A percentile compares a stretch with the other conserved stretches of the same genome.
These are phyloP conservation scores for Sanguinoderma infundibulare DNA, from an alignment of 1,284 basidiomycete genomes.

Conservation along the genomic window DNA sequence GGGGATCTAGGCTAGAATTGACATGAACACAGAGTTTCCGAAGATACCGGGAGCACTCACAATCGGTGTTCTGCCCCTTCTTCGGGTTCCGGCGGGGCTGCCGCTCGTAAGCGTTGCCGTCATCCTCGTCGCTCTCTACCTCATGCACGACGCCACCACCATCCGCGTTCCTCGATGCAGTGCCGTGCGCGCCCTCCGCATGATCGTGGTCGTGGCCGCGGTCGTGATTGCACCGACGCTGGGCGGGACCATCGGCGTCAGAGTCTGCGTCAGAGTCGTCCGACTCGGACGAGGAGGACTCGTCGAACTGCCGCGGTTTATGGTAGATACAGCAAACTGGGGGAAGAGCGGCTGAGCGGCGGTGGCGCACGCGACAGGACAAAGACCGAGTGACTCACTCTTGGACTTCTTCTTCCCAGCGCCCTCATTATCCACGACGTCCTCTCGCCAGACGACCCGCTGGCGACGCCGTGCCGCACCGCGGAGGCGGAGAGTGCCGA, in stretches of 20 bases:
- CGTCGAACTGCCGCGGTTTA: slow-evolving; percentile 77
- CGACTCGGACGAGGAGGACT: slow-evolving; percentile 75
- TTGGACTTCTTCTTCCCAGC: slow-evolving; percentile 83
- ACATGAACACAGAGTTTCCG: neutral
- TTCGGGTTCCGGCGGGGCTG: slow-evolving; percentile 42
- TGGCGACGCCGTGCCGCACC: slow-evolving; percentile 49
- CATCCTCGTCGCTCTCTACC: slow-evolving; percentile 37
- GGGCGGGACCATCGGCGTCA: slow-evolving; percentile 35
- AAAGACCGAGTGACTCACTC: slow-evolving; percentile 67
- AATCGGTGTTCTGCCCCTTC: slow-evolving; percentile 45
- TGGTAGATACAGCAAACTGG: slow-evolving; percentile 91
- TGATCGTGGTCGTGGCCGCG: slow-evolving; percentile 29
- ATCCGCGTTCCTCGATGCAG: slow-evolving; percentile 26
- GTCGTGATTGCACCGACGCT: slow-evolving; percentile 22
- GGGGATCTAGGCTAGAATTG: neutral
- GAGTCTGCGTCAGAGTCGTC: slow-evolving; percentile 53
- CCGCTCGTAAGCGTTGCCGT: slow-evolving; percentile 64
- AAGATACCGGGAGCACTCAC: neutral
- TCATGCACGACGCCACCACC: slow-evolving; percentile 38
- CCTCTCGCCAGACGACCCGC: slow-evolving; percentile 77
- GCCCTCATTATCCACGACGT: slow-evolving; percentile 84
- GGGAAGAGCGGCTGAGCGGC: neutral
- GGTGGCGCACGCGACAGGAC: neutral
- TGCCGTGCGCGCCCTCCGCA: slow-evolving; percentile 29
- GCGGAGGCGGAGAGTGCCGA: slow-evolving; percentile 59